Evolutionary conservation across 768 basidiomycete genomes (phyloP).

Genomic region (Suillus ampliporus): DNA sequence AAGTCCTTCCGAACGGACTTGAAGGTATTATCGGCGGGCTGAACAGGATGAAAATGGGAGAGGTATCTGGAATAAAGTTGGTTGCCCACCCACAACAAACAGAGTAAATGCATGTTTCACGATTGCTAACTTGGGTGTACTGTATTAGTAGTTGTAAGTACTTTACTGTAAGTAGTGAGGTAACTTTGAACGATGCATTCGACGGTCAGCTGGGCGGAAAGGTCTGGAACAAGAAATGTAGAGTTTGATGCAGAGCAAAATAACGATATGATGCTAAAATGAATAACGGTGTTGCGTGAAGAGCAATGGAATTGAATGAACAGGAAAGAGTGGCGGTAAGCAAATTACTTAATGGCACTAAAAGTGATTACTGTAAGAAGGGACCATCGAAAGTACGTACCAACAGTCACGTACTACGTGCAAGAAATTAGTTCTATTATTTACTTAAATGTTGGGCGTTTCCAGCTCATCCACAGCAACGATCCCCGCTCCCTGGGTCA

Average conservation of each 20-base stretch:
- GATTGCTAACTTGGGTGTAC: neutral
- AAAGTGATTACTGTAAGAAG: neutral
- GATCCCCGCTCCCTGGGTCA: neutral
- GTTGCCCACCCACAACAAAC: constrained; percentile 49
- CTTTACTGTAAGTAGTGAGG: neutral
- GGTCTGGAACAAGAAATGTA: neutral
- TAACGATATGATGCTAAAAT: neutral
- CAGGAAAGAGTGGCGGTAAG: neutral
- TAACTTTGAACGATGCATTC: neutral
- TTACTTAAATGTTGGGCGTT: neutral
- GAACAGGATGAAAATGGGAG: constrained; percentile 38
- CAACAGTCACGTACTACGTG: neutral
- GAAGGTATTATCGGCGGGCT: constrained; percentile 43
- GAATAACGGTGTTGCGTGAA: neutral
- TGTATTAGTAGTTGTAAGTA: neutral
- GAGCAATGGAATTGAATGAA: neutral
- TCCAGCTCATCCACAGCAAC: neutral
- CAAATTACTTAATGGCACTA: neutral
- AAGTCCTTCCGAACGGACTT: constrained; percentile 48
- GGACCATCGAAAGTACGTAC: neutral
- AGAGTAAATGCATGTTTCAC: constrained; percentile 16
- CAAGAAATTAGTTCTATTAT: neutral
- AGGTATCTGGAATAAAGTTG: constrained; percentile 50
- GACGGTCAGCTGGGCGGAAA: neutral
- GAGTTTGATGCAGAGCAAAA: neutral